A percentile compares a stretch with the other conserved stretches of the same genome.
These are phyloP conservation scores for Arxiozyma slooffiae DNA, from an alignment of 1,139 yeast species.

Conservation along the genomic window DNA sequence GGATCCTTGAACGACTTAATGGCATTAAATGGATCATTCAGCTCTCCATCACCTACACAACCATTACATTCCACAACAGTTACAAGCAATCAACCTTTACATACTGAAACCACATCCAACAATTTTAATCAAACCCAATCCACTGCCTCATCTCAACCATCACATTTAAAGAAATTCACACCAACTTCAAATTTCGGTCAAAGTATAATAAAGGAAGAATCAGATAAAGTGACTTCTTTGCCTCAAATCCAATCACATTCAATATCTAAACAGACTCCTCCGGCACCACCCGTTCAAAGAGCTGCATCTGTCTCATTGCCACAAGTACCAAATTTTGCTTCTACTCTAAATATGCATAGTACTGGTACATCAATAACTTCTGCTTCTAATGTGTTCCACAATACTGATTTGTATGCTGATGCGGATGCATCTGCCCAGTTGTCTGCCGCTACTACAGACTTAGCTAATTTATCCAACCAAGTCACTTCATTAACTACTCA, in stretches of 20 bases:
- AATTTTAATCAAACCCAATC: slow-evolving; percentile 6
- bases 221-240: slow-evolving; percentile 15
- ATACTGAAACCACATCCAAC: slow-evolving; percentile 19
- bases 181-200: slow-evolving; percentile 59
- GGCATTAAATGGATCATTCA: slow-evolving; percentile 44
- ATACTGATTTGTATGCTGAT: slow-evolving; percentile 49
- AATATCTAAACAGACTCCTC: slow-evolving; percentile 10
- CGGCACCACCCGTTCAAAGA: slow-evolving; percentile 28
- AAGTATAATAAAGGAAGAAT: slow-evolving; percentile 37
- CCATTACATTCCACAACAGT: slow-evolving; percentile 10
- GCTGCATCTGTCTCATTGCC: slow-evolving; percentile 21
- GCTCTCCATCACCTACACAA: slow-evolving; percentile 26
- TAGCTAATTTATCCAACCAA: slow-evolving; percentile 81
- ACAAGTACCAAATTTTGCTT: slow-evolving; percentile 26
- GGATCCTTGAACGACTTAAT: slow-evolving; percentile 62
- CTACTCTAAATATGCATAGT: slow-evolving; percentile 11
- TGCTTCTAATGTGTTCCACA: slow-evolving; percentile 17
- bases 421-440: slow-evolving; percentile 54
- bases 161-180: slow-evolving; percentile 24
- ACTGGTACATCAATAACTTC: slow-evolving; percentile 11
- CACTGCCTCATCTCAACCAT: not conserved
- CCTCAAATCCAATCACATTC: slow-evolving; percentile 20
- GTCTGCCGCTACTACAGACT: slow-evolving; percentile 71
- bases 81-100: not conserved
- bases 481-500: slow-evolving; percentile 69